phyloP scores from a whole-genome alignment of 495 filamentous ascomycete species.

The Bathelium albidoporum region DNA sequence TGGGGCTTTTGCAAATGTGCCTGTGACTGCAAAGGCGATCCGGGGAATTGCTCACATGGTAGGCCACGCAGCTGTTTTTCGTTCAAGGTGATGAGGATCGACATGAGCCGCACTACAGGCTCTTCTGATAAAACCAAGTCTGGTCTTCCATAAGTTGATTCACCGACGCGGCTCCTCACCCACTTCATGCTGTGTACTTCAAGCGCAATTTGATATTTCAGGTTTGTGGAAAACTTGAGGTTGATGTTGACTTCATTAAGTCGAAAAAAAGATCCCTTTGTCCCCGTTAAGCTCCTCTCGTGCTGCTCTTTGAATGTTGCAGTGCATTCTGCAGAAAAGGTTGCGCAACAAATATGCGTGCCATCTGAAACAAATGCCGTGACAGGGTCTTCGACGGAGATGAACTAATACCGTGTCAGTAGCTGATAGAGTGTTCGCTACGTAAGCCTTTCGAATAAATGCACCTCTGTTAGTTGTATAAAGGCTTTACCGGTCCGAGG shows the following conservation, averaged over 20 bases:
- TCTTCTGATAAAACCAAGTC: background rate
- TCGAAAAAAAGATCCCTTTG: slow-evolving; percentile 14
- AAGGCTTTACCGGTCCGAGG: background rate
- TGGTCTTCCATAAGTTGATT: background rate
- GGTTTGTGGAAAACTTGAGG: slow-evolving; percentile 7
- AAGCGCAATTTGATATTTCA: slow-evolving; percentile 7
- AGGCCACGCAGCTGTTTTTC: too few relatives aligned
- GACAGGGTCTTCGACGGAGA: background rate
- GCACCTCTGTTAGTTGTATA: background rate
- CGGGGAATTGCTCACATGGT: too few relatives aligned
- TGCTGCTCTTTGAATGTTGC: slow-evolving; percentile 6
- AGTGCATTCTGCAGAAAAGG: slow-evolving; percentile 7
- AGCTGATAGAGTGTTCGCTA: too few relatives aligned
- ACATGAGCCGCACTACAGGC: background rate
- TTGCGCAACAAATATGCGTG: background rate
- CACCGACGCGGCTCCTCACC: background rate
- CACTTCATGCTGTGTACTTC: slow-evolving; percentile 11
- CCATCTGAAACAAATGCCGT: slow-evolving; percentile 14
- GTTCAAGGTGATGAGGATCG: background rate
- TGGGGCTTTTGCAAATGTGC: background rate
- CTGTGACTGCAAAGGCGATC: too few relatives aligned
- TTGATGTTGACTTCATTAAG: background rate
- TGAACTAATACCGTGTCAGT: background rate
- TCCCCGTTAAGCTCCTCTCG: slow-evolving; percentile 4
- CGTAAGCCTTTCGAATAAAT: background rate